Conservation (phyloP, 768 basidiomycete genomes). For the Neoboletus magnificus region DNA sequence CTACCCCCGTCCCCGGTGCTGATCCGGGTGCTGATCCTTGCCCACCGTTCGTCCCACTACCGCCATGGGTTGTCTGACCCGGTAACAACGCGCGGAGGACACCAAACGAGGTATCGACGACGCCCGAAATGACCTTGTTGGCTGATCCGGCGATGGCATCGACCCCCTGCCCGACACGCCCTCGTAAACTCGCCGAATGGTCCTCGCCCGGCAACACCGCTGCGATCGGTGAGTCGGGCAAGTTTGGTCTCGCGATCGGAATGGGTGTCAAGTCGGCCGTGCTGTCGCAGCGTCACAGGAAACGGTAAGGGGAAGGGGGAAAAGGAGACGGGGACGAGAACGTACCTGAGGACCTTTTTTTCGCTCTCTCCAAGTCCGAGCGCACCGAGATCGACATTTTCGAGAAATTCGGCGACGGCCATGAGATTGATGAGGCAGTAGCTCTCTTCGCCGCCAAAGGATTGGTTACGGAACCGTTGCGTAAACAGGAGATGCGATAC, state of each 20-base stretch:
- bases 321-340: too few species aligned
- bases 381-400: constrained; percentile 84
- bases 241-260: constrained; percentile 54
- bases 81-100: constrained; percentile 79
- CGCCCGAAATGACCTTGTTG: constrained; percentile 72
- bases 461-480: constrained; percentile 30
- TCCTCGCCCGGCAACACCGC: constrained; percentile 42
- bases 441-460: constrained; percentile 63
- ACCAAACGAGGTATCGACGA: constrained; percentile 88
- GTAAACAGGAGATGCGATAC: constrained; percentile 48
- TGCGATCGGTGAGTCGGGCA: constrained; percentile 42
- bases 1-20: neutral
- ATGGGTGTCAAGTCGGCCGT: constrained; percentile 82
- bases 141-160: constrained; percentile 81
- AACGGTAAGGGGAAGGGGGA: too few species aligned
- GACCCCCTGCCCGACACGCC: constrained; percentile 76
- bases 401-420: constrained; percentile 94
- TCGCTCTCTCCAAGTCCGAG: constrained; percentile 63
- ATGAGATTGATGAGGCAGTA: constrained; percentile 94
- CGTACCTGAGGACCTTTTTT: constrained; percentile 55
- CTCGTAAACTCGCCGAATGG: constrained; percentile 56
- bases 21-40: constrained; percentile 4
- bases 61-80: constrained; percentile 19
- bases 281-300: constrained; percentile 35
- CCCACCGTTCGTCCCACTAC: constrained; percentile 13